Evolutionary conservation across 345 rosid species (phyloP).

Genomic region (Trapa incisa): DNA sequence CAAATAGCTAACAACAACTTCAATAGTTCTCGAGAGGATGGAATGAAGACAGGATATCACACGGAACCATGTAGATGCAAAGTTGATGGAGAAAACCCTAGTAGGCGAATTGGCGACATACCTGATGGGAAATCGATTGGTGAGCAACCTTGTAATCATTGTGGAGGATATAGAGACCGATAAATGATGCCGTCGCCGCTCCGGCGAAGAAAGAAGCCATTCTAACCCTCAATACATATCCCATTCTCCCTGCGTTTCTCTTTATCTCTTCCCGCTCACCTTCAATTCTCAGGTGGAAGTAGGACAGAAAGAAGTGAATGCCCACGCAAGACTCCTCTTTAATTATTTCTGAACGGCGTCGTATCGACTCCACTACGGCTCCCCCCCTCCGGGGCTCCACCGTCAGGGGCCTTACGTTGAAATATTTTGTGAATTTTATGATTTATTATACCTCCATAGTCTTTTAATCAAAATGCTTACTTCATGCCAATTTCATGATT

Average conservation of each 20-base stretch:
- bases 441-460: no score
- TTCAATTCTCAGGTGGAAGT: no score
- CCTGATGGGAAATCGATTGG: conserved; percentile 72
- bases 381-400: no score
- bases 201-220: conserved; percentile 90
- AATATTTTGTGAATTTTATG: no score
- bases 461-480: no score
- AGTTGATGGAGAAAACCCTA: conserved; percentile 1
- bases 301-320: neutral
- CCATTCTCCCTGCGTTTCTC: conserved; percentile 31
- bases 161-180: conserved; percentile 62
- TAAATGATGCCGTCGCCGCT: conserved; percentile 68
- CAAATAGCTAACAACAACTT: neutral
- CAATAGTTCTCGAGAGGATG: neutral
- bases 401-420: no score
- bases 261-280: neutral
- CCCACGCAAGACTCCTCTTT: no score
- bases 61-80: neutral
- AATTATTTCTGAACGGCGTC: no score
- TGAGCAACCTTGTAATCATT: conserved; percentile 81
- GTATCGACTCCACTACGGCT: no score
- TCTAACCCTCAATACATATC: conserved; percentile 80
- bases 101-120: conserved; percentile 8
- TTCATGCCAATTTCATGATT: no score
- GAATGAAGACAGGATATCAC: neutral